Evolutionary conservation across 148 eudicot genomes (phyloP).

Genomic region (Arctostaphylos glauca): DNA sequence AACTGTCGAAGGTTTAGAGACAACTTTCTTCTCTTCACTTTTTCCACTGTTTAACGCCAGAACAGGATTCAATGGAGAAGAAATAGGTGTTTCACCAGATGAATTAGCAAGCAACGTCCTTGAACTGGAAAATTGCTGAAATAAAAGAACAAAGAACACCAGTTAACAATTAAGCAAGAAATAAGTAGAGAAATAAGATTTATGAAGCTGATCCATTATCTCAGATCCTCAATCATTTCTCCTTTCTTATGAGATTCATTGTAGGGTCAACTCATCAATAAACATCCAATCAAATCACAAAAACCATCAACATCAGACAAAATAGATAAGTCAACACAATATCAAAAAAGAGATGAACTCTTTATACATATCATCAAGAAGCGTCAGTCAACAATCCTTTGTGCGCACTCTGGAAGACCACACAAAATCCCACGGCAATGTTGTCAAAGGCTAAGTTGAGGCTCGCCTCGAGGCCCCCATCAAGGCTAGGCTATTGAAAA

Average conservation of each 20-base stretch:
- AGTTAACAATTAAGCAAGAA: not conserved
- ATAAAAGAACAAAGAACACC: constrained; percentile 9
- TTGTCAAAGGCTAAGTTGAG: too few species aligned
- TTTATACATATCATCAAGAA: not conserved
- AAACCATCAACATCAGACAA: not conserved
- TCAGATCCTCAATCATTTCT: not conserved
- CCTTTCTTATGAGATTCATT: not conserved
- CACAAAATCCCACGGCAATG: not conserved
- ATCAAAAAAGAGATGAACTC: not conserved
- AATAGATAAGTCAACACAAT: not conserved
- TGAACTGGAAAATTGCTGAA: constrained; percentile 64
- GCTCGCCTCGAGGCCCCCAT: too few species aligned
- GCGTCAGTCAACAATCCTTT: not conserved
- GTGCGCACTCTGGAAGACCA: not conserved
- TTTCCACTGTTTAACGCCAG: constrained; percentile 49
- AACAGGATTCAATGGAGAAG: constrained; percentile 77
- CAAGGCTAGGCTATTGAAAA: too few species aligned
- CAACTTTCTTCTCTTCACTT: constrained; percentile 57
- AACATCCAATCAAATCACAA: not conserved
- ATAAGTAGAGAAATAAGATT: not conserved
- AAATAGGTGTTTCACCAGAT: constrained; percentile 60
- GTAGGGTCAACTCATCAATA: not conserved
- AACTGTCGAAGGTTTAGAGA: constrained; percentile 67
- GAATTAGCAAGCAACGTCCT: constrained; percentile 61
- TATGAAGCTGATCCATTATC: not conserved